Percentiles rank a stretch among this genome's conserved stretches.
phyloP scores from a whole-genome alignment of 345 rosid species.

The Eutrema japonicum region DNA sequence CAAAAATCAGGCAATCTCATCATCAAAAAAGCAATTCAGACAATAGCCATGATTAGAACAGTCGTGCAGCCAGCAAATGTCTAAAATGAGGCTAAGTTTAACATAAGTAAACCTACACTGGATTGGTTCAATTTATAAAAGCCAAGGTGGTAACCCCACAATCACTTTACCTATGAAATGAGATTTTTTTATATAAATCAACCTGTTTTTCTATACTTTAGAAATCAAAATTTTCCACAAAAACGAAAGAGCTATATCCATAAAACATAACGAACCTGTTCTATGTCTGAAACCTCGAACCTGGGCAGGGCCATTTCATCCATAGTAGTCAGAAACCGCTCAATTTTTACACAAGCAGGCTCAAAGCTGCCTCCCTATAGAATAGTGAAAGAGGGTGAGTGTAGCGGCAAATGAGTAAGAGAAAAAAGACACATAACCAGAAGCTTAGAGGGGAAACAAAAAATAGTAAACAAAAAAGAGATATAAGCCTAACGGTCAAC shows the following conservation, averaged over 20 bases:
- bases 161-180: no score
- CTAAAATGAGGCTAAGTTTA: no score
- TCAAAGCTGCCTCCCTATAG: constrained; percentile 55
- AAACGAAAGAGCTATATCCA: background rate
- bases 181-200: background rate
- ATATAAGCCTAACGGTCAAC: no score
- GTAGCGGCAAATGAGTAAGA: constrained; percentile 10
- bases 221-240: constrained; percentile 9
- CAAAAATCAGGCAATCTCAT: no score
- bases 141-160: constrained; percentile 24
- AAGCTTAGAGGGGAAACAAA: background rate
- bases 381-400: constrained; percentile 32
- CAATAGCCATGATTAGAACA: no score
- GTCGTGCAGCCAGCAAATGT: no score
- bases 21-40: no score
- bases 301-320: constrained; percentile 69
- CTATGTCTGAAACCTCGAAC: constrained; percentile 68
- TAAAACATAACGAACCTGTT: constrained; percentile 62
- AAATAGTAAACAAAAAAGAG: background rate
- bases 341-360: constrained; percentile 53
- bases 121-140: background rate
- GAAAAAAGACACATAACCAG: constrained; percentile 23
- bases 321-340: constrained; percentile 61
- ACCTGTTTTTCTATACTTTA: background rate
- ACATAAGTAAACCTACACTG: background rate